These are phyloP conservation scores for Colletotrichum eleusines DNA, from an alignment of 2,329 filamentous ascomycete genomes.

Conservation along the genomic window DNA sequence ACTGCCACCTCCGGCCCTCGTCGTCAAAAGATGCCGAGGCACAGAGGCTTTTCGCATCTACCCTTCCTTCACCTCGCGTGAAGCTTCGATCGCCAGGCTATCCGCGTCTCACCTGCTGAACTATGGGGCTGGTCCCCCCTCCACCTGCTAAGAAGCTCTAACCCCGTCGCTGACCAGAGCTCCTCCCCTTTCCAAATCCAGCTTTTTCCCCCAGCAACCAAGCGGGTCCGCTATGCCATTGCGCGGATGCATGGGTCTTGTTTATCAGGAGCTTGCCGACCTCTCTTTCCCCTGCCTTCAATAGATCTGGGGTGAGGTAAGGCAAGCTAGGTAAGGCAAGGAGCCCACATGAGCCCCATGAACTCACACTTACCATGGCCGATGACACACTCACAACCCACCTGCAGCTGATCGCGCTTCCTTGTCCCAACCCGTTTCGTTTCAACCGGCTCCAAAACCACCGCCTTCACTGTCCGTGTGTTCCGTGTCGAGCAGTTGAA, in stretches of 20 bases:
- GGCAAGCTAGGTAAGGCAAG: not conserved
- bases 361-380: not conserved
- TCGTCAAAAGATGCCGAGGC: constrained; percentile 23
- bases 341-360: not conserved
- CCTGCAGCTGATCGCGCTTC: not conserved
- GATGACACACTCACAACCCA: not conserved
- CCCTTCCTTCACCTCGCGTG: not conserved
- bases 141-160: constrained; percentile 16
- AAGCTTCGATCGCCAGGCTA: not conserved
- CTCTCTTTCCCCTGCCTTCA: too few relatives aligned
- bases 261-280: not conserved
- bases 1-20: not conserved
- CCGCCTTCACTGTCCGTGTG: constrained; percentile 12
- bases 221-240: not conserved
- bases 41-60: constrained; percentile 9
- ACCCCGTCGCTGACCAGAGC: not conserved
- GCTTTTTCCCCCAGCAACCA: not conserved
- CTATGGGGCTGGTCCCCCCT: not conserved
- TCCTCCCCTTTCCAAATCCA: not conserved
- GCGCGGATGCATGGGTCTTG: not conserved
- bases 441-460: constrained; percentile 8
- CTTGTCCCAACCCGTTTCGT: constrained; percentile 1
- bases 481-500: not conserved
- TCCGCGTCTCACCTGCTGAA: constrained; percentile 4
- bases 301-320: not conserved